A percentile compares a stretch with the other conserved stretches of the same genome.
phyloP scores from a whole-genome alignment of 1,284 basidiomycete genomes.

The Malassezia slooffiae region DNA sequence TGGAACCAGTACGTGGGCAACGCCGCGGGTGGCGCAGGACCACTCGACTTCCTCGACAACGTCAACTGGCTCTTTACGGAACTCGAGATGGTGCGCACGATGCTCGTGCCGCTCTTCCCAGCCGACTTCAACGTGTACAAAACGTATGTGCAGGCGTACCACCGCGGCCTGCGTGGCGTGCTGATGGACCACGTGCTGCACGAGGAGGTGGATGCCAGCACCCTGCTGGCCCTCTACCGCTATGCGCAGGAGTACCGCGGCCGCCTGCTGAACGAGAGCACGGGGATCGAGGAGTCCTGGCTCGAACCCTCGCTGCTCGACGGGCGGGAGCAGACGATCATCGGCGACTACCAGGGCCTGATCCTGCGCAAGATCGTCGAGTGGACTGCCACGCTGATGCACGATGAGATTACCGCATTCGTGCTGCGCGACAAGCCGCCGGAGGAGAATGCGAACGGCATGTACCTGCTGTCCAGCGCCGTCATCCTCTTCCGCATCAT shows the following conservation, averaged over 20 bases:
- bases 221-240: constrained; percentile 71
- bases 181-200: constrained; percentile 62
- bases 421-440: constrained; percentile 70
- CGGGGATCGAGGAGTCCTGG: constrained; percentile 49
- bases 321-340: constrained; percentile 80
- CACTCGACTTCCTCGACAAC: constrained; percentile 61
- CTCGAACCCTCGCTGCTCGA: constrained; percentile 61
- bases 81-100: constrained; percentile 74
- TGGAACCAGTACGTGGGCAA: constrained; percentile 54
- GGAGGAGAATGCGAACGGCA: constrained; percentile 74
- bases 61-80: constrained; percentile 90
- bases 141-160: constrained; percentile 77
- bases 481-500: constrained; percentile 93
- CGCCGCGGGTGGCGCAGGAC: constrained; percentile 52
- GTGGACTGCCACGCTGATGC: constrained; percentile 89
- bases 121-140: constrained; percentile 75
- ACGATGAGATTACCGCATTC: constrained; percentile 77
- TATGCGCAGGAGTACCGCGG: constrained; percentile 93
- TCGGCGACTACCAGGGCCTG: constrained; percentile 87
- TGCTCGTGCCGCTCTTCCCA: constrained; percentile 84
- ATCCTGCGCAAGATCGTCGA: constrained; percentile 94
- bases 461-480: constrained; percentile 82
- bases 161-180: constrained; percentile 70
- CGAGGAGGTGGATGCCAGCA: constrained; percentile 68
- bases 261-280: constrained; percentile 75